Percentiles rank a stretch among this genome's conserved stretches.
Evolutionary conservation across 768 basidiomycete genomes (phyloP).

Genomic region (Phaffia tasmanica): DNA sequence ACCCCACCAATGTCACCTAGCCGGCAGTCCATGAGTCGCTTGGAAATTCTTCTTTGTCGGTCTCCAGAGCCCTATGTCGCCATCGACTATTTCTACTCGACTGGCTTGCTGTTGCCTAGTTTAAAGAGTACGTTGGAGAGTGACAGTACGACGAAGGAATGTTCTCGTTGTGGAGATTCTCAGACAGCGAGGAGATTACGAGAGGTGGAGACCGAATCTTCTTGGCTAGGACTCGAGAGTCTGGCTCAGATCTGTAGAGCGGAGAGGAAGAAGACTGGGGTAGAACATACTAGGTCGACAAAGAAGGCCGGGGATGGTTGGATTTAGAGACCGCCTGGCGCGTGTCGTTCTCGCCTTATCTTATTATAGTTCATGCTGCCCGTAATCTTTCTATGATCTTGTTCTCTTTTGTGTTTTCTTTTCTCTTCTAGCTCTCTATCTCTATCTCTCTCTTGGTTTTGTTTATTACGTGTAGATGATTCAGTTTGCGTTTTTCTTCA

Average conservation of each 20-base stretch:
- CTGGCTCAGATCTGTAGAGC: constrained; percentile 7
- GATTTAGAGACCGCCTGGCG: too few species aligned
- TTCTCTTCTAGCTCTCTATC: too few species aligned
- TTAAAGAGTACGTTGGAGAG: constrained; percentile 1
- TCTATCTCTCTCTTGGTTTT: too few species aligned
- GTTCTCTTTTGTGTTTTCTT: too few species aligned
- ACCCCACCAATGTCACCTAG: background rate
- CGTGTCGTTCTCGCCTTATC: too few species aligned
- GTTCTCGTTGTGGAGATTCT: constrained; percentile 17
- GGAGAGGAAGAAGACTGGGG: constrained; percentile 8
- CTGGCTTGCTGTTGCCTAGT: constrained; percentile 13
- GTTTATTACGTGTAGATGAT: too few species aligned
- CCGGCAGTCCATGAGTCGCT: constrained; percentile 6
- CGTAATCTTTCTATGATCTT: too few species aligned
- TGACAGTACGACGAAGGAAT: constrained; percentile 12
- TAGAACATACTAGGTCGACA: background rate
- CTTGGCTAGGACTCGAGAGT: constrained; percentile 14
- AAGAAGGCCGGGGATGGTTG: too few species aligned
- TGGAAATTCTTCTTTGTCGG: constrained; percentile 22
- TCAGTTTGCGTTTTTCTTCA: too few species aligned
- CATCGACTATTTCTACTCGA: constrained; percentile 13
- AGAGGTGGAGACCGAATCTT: constrained; percentile 14
- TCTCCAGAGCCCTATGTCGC: constrained; percentile 18
- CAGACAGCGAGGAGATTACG: constrained; percentile 11
- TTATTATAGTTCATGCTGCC: too few species aligned